Conservation (phyloP, 306 rosid species). For the Dicorynia guianensis region DNA sequence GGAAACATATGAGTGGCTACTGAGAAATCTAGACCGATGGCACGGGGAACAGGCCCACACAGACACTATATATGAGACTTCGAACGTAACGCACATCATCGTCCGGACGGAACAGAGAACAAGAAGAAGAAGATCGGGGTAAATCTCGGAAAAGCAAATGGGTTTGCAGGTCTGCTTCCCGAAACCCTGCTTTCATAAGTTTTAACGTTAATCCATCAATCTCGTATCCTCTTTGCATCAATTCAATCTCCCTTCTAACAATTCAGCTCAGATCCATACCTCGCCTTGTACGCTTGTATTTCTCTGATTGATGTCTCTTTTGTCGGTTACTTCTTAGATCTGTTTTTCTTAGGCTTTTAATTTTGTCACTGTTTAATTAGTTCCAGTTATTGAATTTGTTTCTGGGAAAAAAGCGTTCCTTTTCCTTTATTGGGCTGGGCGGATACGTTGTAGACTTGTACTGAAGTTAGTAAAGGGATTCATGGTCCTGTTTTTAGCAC, state of each 20-base stretch:
- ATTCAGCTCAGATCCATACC: neutral
- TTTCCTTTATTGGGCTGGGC: conserved; percentile 8
- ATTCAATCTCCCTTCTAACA: neutral
- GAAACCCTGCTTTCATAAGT: neutral
- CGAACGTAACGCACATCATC: conserved; percentile 39
- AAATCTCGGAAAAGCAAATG: conserved; percentile 26
- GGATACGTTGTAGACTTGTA: neutral
- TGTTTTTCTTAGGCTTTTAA: neutral
- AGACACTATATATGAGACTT: conserved; percentile 16
- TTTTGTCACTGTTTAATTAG: conserved; percentile 9
- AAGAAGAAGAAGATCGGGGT: neutral
- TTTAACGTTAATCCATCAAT: neutral
- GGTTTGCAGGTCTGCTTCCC: conserved; percentile 47
- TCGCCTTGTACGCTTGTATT: neutral
- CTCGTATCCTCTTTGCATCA: neutral
- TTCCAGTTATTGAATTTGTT: conserved; percentile 18
- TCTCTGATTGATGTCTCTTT: neutral
- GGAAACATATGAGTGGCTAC: conserved; percentile 25
- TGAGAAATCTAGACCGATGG: neutral
- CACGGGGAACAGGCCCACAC: neutral
- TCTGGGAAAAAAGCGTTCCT: neutral
- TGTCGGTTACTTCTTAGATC: neutral
- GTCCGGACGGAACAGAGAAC: neutral
- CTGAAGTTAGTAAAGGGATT: neutral
- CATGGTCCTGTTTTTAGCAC: neutral